Percentiles rank a stretch among this genome's conserved stretches.
phyloP scores from a whole-genome alignment of 495 filamentous ascomycete species.

The Diplogelasinospora grovesii region DNA sequence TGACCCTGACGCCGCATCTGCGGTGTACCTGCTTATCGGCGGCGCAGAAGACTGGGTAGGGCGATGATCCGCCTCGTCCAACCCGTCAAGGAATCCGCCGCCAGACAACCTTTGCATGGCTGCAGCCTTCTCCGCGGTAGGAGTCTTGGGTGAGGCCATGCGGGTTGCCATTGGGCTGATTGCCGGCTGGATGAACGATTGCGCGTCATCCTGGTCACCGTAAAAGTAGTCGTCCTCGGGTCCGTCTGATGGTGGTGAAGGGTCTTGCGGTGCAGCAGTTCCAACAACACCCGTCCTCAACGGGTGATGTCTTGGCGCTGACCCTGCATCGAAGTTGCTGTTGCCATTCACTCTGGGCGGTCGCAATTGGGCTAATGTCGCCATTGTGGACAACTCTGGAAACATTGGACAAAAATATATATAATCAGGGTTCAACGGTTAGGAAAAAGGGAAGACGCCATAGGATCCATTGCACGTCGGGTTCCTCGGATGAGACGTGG shows the following conservation, averaged over 20 bases:
- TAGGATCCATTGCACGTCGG: too few relatives aligned
- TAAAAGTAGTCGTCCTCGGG: slow-evolving; percentile 24
- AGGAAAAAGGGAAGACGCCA: too few relatives aligned
- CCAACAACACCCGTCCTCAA: not conserved
- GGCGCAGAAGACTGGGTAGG: not conserved
- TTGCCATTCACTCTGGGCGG: too few relatives aligned
- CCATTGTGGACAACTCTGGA: too few relatives aligned
- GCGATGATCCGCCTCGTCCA: slow-evolving; percentile 8
- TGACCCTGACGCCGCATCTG: slow-evolving; percentile 7
- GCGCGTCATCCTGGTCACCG: slow-evolving; percentile 48
- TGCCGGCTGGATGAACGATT: slow-evolving; percentile 67
- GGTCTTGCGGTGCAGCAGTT: too few relatives aligned
- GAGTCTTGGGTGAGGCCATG: slow-evolving; percentile 62
- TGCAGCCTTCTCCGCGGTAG: slow-evolving; percentile 67
- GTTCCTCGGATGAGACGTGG: too few relatives aligned
- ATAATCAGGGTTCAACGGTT: too few relatives aligned
- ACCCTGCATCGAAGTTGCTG: too few relatives aligned
- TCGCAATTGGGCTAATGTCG: too few relatives aligned
- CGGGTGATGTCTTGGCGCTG: too few relatives aligned
- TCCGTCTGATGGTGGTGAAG: slow-evolving; percentile 22
- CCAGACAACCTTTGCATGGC: slow-evolving; percentile 52
- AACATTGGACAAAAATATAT: too few relatives aligned
- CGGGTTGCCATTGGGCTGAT: slow-evolving; percentile 66
- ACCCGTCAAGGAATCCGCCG: slow-evolving; percentile 47
- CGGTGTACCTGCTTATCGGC: not conserved